Percentiles rank a stretch among this genome's conserved stretches.
Conservation (phyloP, 1,139 yeast genomes). For the Groenewaldozyma sp. region DNA sequence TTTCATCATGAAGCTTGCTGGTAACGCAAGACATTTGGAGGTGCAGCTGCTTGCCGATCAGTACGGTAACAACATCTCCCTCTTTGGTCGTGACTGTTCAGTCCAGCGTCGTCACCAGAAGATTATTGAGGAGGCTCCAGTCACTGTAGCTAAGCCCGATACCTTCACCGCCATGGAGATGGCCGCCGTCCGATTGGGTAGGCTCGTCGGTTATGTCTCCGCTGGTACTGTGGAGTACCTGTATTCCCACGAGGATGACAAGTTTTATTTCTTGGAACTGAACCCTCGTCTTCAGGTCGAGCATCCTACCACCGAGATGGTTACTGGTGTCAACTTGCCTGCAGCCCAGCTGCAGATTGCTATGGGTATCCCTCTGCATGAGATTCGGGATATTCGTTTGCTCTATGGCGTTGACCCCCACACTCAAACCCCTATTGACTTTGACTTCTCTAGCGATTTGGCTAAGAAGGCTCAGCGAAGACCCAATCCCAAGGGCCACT, state of each 20-base stretch:
- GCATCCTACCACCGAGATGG: constrained; percentile 99
- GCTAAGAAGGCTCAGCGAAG: constrained; percentile 74
- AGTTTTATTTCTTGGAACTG: constrained; percentile 89
- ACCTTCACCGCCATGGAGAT: constrained; percentile 89
- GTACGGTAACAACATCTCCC: constrained; percentile 86
- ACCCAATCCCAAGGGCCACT: constrained; percentile 95
- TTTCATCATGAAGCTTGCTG: constrained; percentile 90
- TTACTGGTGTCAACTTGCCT: constrained; percentile 93
- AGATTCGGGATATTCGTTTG: constrained; percentile 85
- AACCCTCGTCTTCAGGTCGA: constrained; percentile 98
- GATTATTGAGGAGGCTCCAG: constrained; percentile 95
- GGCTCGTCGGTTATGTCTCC: constrained; percentile 92
- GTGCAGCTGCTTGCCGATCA: constrained; percentile 93
- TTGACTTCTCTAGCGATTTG: constrained; percentile 68
- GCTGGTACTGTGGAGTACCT: constrained; percentile 98
- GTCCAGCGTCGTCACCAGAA: constrained; percentile 97
- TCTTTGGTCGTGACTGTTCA: constrained; percentile 94
- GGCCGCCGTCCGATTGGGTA: constrained; percentile 95
- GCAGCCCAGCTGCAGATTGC: constrained; percentile 98
- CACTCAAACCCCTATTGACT: constrained; percentile 81
- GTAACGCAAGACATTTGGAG: constrained; percentile 91
- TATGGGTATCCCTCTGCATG: constrained; percentile 97
- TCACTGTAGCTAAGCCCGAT: constrained; percentile 78
- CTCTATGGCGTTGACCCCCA: constrained; percentile 95
- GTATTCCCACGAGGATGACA: constrained; percentile 87